phyloP scores from a whole-genome alignment of 345 rosid genomes.

The Eucalyptus erythrocorys region DNA sequence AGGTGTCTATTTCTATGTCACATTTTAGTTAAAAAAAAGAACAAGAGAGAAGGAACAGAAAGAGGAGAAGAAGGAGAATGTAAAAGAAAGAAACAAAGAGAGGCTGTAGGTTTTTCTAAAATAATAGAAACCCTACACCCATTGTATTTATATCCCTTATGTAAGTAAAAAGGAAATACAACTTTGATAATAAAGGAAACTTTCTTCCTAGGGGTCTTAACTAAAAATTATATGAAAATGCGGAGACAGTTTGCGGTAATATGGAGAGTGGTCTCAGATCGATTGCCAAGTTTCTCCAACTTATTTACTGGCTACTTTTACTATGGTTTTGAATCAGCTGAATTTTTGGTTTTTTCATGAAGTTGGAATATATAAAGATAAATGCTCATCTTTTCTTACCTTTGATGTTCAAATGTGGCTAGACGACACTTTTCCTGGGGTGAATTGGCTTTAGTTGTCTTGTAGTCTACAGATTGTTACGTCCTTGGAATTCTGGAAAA shows the following conservation, averaged over 20 bases:
- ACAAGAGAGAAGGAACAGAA: too few relatives aligned
- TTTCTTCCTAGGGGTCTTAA: neutral
- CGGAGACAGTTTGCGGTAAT: neutral
- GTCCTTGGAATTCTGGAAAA: neutral
- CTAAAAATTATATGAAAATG: neutral
- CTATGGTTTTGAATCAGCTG: neutral
- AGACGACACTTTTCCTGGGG: neutral
- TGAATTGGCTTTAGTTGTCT: neutral
- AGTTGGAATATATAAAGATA: neutral
- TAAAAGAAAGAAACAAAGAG: too few relatives aligned
- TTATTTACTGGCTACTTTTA: neutral
- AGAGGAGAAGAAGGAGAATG: too few relatives aligned
- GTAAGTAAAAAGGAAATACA: too few relatives aligned
- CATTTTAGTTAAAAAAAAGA: neutral
- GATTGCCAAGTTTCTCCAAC: neutral
- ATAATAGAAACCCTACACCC: too few relatives aligned
- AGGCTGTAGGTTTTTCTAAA: too few relatives aligned
- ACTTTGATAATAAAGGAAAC: too few relatives aligned
- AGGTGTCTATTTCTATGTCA: fast-evolving
- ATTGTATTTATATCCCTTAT: too few relatives aligned
- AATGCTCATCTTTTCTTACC: neutral
- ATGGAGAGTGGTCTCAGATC: neutral
- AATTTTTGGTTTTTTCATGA: neutral
- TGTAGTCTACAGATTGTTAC: neutral
- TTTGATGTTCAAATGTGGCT: neutral